Base-by-base conservation (phyloP, 169 alveolate genomes). In the Plasmodium falciparum region DNA sequence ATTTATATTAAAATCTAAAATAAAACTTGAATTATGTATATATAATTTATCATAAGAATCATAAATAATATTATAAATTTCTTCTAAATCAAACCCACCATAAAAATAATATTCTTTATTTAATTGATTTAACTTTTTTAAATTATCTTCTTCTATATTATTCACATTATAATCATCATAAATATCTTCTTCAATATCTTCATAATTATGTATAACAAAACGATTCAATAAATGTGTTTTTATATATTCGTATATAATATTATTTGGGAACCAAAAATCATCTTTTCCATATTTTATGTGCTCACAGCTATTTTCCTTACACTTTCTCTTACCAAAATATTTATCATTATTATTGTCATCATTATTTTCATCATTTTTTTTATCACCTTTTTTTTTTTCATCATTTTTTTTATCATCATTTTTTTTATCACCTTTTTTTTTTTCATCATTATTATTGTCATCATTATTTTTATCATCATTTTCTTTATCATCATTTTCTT, bases 101-200 rank as follows among this genome's bases (percentile, higher is more conserved):
- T 63, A 76, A 43, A 76, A 76, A 58, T 76, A 76, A 12, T 76
- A 76, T 9, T 76, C 89, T n/a, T 65, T 54, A 58, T 76, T 76
- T 65, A 76, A 52, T 33, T 69, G 11, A 11, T 63, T 62, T n/a
- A 63, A 26, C 3, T 66, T 75, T 56, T 11, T 62, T 26, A 20
- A n/a, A 22, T 43, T 12, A n/a, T 5, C 24, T 5, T 15, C 8
- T 45, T 22, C 0, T 3, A 3, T 20, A 3, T 15, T 9, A 11
- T 1, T 15, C 61, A 61, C 17, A 24, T 9, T 6, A 1, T 24
- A 2, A 24, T 39, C 29, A 3, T 11, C 3, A 1, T 22, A 56
- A 12, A 73, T 29, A n/a, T 22, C 75, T 5, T 58, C 26, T 58
- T 76, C 74, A 9, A 76, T 69, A 12, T 76, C 89, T 17, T 76